Percentiles rank a stretch among this genome's conserved stretches.
Conservation (phyloP, 371 early-diverging fungal species). For the Mortierella sp. region DNA sequence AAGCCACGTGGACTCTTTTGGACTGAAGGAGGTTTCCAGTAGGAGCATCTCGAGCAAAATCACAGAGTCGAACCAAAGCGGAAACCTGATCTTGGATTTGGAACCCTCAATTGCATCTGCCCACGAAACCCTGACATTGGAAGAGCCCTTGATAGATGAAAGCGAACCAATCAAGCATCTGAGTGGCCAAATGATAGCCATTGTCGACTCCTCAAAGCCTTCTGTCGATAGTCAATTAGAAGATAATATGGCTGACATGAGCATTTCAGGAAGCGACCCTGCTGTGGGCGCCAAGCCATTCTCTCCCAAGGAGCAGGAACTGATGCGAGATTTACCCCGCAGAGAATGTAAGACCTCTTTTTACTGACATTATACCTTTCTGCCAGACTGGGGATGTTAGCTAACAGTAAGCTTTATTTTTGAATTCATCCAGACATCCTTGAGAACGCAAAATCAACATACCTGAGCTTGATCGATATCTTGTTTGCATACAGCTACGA, state of each 20-base stretch:
- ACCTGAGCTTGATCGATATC: slow-evolving; percentile 92
- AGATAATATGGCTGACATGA: slow-evolving; percentile 22
- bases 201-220: slow-evolving; percentile 38
- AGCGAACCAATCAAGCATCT: slow-evolving; percentile 39
- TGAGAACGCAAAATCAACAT: slow-evolving; percentile 73
- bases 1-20: slow-evolving; percentile 19
- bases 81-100: slow-evolving; percentile 13
- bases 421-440: slow-evolving; percentile 63
- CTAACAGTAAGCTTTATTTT: no score
- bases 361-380: neutral
- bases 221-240: slow-evolving; percentile 15
- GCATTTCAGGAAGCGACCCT: slow-evolving; percentile 16
- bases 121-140: neutral
- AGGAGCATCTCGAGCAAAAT: slow-evolving; percentile 15
- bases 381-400: no score
- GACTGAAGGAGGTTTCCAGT: slow-evolving; percentile 36
- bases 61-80: neutral
- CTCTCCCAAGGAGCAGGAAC: slow-evolving; percentile 75
- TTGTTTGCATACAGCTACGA: slow-evolving; percentile 93
- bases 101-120: neutral
- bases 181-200: slow-evolving; percentile 15
- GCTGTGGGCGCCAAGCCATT: slow-evolving; percentile 59
- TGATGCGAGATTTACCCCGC: slow-evolving; percentile 84
- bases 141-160: slow-evolving; percentile 42
- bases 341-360: slow-evolving; percentile 71